These are phyloP conservation scores for Erysimum cheiri DNA, from an alignment of 441 rosid genomes.

Conservation along the genomic window DNA sequence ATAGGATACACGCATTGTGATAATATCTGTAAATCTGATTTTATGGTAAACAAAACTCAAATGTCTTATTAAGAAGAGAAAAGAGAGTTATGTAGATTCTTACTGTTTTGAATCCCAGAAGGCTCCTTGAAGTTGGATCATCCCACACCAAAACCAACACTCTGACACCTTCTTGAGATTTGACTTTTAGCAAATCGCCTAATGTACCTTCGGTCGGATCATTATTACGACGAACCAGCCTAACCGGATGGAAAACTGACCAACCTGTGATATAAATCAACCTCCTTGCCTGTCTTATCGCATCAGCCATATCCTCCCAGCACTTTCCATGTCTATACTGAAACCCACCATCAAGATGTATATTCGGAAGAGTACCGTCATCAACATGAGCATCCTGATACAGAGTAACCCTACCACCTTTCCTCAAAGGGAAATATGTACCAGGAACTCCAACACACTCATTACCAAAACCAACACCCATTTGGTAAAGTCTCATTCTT, in stretches of 20 bases:
- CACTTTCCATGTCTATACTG: constrained; percentile 57
- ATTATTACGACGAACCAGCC: constrained; percentile 54
- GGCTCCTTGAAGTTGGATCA: constrained; percentile 71
- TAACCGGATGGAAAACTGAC: constrained; percentile 62
- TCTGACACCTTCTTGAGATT: constrained; percentile 77
- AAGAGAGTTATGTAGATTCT: constrained; percentile 37
- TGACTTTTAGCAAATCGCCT: constrained; percentile 65
- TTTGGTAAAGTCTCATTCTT: constrained; percentile 48
- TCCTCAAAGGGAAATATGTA: constrained; percentile 69
- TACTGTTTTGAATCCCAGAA: constrained; percentile 57
- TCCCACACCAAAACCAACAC: constrained; percentile 78
- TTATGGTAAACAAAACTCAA: background rate
- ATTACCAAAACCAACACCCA: constrained; percentile 56
- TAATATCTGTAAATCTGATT: background rate
- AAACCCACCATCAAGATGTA: constrained; percentile 54
- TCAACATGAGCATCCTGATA: constrained; percentile 78
- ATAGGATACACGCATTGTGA: background rate
- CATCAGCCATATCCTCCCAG: constrained; percentile 66
- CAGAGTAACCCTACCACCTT: constrained; percentile 63
- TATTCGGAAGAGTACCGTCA: constrained; percentile 51
- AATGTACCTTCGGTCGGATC: constrained; percentile 44
- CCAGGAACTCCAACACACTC: constrained; percentile 60
- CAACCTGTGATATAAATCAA: constrained; percentile 71
- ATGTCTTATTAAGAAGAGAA: background rate
- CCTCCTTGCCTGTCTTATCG: constrained; percentile 63